Percentiles rank a stretch among this genome's conserved stretches.
Evolutionary conservation across 2,329 filamentous ascomycete genomes (phyloP).

Genomic region (Pestalotiopsis sp.): DNA sequence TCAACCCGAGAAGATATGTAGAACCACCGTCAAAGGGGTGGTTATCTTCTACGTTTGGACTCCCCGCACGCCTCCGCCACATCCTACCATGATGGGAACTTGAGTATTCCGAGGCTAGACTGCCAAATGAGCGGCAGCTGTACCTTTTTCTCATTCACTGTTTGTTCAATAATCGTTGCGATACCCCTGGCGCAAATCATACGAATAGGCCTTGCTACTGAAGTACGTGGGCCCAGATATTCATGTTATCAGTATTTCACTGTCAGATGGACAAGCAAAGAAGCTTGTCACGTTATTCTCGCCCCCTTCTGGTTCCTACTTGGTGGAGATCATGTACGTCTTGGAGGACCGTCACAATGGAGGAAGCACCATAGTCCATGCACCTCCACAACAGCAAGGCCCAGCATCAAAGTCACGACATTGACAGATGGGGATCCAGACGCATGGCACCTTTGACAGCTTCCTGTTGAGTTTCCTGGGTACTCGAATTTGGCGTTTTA

Average conservation of each 20-base stretch:
- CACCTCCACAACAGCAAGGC: background rate
- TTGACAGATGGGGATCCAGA: background rate
- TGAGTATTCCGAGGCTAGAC: background rate
- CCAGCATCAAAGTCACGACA: background rate
- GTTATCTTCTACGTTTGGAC: background rate
- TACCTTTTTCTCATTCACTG: background rate
- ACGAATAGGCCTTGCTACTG: background rate
- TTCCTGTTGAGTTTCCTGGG: no score
- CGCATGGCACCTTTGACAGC: no score
- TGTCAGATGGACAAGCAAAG: background rate
- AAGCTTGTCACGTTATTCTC: background rate
- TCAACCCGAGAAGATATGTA: background rate
- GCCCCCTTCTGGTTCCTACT: background rate
- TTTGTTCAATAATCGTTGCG: background rate
- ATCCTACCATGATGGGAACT: background rate
- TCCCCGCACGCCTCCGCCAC: background rate
- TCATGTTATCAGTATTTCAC: background rate
- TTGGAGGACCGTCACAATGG: background rate
- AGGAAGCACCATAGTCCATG: background rate
- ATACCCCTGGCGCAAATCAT: background rate
- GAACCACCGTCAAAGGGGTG: background rate
- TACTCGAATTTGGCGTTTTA: no score
- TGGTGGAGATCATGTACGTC: background rate
- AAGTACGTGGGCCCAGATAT: background rate
- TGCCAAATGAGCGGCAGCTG: background rate